Percentiles rank a stretch among this genome's conserved stretches.
These are phyloP conservation scores for Berkeleyomyces rouxiae DNA, from an alignment of 2,329 filamentous ascomycete genomes.

Conservation along the genomic window DNA sequence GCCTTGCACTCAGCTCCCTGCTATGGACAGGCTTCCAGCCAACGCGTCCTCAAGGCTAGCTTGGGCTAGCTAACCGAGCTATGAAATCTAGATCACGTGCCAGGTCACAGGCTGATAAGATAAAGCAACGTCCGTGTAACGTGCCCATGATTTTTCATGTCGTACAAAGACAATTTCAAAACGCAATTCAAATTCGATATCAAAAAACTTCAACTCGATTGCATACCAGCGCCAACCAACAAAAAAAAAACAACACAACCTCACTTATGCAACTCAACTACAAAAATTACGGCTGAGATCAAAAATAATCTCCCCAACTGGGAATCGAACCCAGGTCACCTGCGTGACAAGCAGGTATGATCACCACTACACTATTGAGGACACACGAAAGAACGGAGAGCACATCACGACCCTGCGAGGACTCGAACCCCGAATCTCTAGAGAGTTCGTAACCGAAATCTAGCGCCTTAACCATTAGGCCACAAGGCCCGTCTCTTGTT, in stretches of 20 bases:
- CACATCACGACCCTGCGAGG: slow-evolving; percentile 1
- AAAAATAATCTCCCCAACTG: slow-evolving; percentile 2
- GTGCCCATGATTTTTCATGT: not conserved
- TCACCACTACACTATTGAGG: slow-evolving; percentile 8
- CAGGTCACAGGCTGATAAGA: not conserved
- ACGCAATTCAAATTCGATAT: not conserved
- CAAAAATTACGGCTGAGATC: not conserved
- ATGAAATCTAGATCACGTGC: not conserved
- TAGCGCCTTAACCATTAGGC: slow-evolving; percentile 7
- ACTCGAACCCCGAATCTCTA: slow-evolving; percentile 7
- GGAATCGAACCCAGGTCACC: slow-evolving; percentile 10
- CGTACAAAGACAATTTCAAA: no score
- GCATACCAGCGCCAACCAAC: not conserved
- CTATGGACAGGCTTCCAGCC: not conserved
- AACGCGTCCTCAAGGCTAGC: slow-evolving; percentile 4
- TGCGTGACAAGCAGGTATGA: slow-evolving; percentile 10
- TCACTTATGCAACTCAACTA: not conserved
- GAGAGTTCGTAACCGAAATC: slow-evolving; percentile 3
- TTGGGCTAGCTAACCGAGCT: not conserved
- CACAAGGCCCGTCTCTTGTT: not conserved
- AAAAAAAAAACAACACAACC: not conserved
- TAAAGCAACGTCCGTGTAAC: not conserved
- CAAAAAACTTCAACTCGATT: not conserved
- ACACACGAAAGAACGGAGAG: not conserved
- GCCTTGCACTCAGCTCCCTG: not conserved